Percentiles rank a stretch among this genome's conserved stretches.
Evolutionary conservation across 768 basidiomycete species (phyloP).

Genomic region (Lactarius pseudohatsudake): DNA sequence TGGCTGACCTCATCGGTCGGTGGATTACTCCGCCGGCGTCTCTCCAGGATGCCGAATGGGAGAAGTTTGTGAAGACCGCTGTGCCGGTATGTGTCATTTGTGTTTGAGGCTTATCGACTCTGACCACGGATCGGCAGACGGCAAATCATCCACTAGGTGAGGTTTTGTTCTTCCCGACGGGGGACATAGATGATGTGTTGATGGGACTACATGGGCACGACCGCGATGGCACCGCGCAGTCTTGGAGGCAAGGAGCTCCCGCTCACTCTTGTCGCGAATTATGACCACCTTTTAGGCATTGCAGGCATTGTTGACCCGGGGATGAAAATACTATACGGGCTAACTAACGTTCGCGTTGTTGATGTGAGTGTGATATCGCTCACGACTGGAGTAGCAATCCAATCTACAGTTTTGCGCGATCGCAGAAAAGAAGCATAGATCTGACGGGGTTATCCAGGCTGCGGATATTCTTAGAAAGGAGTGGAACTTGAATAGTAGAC

Average conservation of each 20-base stretch:
- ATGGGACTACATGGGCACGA: conserved; percentile 11
- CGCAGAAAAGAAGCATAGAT: conserved; percentile 20
- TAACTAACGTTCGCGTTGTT: conserved; percentile 26
- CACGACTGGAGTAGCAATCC: conserved; percentile 28
- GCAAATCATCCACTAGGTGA: conserved; percentile 27
- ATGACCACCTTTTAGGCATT: conserved; percentile 19
- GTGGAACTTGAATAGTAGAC: conserved; percentile 20
- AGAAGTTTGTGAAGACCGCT: conserved; percentile 20
- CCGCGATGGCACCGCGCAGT: conserved; percentile 25
- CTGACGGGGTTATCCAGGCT: conserved; percentile 6
- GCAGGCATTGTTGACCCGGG: conserved; percentile 27
- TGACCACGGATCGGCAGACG: conserved; percentile 12
- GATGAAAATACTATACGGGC: conserved; percentile 24
- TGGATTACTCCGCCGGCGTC: conserved; percentile 17
- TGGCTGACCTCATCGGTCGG: conserved; percentile 17
- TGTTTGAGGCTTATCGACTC: not conserved
- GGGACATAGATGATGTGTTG: not conserved
- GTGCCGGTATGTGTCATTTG: conserved; percentile 18
- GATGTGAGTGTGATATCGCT: conserved; percentile 27
- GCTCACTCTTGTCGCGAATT: not conserved
- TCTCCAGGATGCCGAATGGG: conserved; percentile 17
- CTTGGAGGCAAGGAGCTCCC: conserved; percentile 19
- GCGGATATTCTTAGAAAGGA: conserved; percentile 25
- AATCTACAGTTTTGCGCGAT: conserved; percentile 26
- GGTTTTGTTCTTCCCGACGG: not conserved